Base-by-base conservation (phyloP, 2,329 filamentous ascomycete genomes). In the Colletotrichum echinochloae region DNA sequence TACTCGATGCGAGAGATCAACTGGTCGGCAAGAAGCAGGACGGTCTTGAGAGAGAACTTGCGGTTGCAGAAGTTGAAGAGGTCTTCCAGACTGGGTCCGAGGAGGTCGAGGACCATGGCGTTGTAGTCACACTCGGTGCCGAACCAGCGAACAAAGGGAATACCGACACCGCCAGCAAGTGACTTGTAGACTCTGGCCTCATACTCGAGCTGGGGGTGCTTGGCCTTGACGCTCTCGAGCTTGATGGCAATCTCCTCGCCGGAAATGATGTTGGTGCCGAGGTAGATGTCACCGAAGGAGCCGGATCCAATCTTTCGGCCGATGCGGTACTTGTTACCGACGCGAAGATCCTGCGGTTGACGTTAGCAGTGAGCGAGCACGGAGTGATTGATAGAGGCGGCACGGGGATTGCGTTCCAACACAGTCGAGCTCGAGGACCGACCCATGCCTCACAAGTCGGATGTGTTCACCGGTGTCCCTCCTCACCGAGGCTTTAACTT, bases 41-140 rank as follows among this genome's bases (percentile, higher is more conserved):
- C 96, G 1, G 96, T 99, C 92, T 99, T 99, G 76, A 99, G 86
- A 16, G 96, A 98, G 87, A 98, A 99, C 83, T 98, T 98, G 83
- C 96, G 93, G 91, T 98, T 98, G 91, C 96, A 99, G 84, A 98
- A 98, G 90, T 99, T 98, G 93, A 99, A 99, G 41, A 99, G 89
- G 81, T 99, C 96, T 84, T 99, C 96, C 83, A 99, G 85, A 79
- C 92, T 96, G 75, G 96, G 96, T 48, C 96, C 96, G 69, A 99
- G 92, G 33, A 99, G 91, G 79, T 99, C 96, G 75, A 98, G 90
- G 62, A 99, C 96, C 96, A 99, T 98, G 82, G 96, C 96, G 84
- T 99, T 98, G 90, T 99, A 98, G 86, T 98, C 96, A 84, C 95
- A 98, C 85, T 99, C 96, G 72, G 95, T 98, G 76, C 96, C 96